Evolutionary conservation across 1,284 basidiomycete species (phyloP), one percentile per base, ranked within the genome.

Genomic region (Ceraceosorus guamensis): DNA sequence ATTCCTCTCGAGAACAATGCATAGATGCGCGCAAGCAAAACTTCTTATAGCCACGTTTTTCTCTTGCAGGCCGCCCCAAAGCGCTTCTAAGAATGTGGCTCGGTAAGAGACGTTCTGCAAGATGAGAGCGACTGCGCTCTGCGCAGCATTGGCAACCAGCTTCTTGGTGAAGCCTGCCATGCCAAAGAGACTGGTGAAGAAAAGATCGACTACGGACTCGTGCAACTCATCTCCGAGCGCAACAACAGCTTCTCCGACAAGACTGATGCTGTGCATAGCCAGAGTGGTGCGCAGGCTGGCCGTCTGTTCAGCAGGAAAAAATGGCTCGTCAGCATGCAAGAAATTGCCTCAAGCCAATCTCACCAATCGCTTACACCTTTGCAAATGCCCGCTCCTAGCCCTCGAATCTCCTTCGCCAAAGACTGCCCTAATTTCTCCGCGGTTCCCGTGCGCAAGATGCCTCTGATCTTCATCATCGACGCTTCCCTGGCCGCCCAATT

Each of bases 141-240:
- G 95, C 0, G 91, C 89, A 55, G 87, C 86, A 56, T 89, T 85
- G 10, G 88, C 90, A 35, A 87, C 84, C 48, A 97, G 85, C 75
- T 91, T 95, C 79, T 99, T 99, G n/a, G 93, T 97, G 59, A 89
- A 85, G 6, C 85, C 86, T 31, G 89, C 85, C 89, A 98, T 89
- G 63, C 84, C 85, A 35, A 92, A 81, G 6, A 95, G 82, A 61
- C 87, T 82, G 8, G 83, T 82, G 52, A 92, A 80, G 3, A 96
- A 75, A 0, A 80, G 75, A 16, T 75, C 73, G 18, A 67, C 61
- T 10, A 46, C 18, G 3, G 43, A 30, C 75, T 95, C 89, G 35
- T 91, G 79, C 13, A 97, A 82, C 16, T 83, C 78, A 44, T 80
- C 73, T 24, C 69, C 65, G 3, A 69, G 55, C 39, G 60, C 57